Base-by-base conservation (phyloP, 768 basidiomycete genomes). In the Phanerodontia chrysosporium region DNA sequence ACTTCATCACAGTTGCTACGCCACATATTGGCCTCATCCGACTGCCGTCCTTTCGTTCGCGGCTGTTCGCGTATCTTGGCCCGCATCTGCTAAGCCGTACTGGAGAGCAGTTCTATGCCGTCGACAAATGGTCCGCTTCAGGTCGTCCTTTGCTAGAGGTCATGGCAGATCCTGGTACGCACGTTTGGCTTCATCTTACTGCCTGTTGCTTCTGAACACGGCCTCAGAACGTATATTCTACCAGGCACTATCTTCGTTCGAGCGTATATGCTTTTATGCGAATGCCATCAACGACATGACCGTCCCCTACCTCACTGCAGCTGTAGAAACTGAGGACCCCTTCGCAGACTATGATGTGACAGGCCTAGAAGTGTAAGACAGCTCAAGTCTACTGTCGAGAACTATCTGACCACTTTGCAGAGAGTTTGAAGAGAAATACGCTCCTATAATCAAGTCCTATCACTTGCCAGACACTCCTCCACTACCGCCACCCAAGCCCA, bases 1-100 rank as follows among this genome's bases (percentile, higher is more conserved):
- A 92, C 70, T 95, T 95, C 70, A 83, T 83, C 55, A 91, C 92
- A 0, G 73, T 95, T 51, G 90, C 92, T 1, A 91, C 92, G 0
- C 93, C 93, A 1, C 87, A 92, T 61, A 76, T 93, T 42, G 93
- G 93, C 14, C 78, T 92, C 7, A 84, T 84, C 3, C 75, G 76
- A 65, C 86, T 87, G 61, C 78, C 80, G 27, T 83, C 85, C 2
- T 71, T 87, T 32, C 67, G 86, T 44, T 88, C 87, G 1, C 73
- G 74, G 1, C 49, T 90, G 0, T 66, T 78, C 12, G 75, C 78
- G 1, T 75, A 70, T 21, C 66, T 95, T 10, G 93, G 89, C 0
- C 83, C 89, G 0, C 83, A 76, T 55, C 72, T 93, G 14, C 74
- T 95, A 28, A 88, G 88, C 5, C 76, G 92, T 55, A 92, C 92